Evolutionary conservation across 176 grass and related monocot species (phyloP).

Genomic region (Cenchrus fungigraminus): DNA sequence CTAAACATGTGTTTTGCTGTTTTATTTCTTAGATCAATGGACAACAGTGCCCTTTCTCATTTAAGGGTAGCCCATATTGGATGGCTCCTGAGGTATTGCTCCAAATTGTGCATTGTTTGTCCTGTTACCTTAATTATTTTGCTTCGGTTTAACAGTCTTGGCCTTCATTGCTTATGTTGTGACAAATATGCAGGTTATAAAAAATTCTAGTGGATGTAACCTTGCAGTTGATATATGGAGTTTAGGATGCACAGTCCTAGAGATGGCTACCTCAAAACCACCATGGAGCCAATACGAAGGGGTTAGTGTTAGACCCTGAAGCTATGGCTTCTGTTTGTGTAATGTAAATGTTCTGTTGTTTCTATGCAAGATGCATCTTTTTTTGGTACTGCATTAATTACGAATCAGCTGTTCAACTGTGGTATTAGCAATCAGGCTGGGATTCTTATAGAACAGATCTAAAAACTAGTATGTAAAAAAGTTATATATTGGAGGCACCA

Average conservation of each 20-base stretch:
- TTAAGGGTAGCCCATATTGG: conserved; percentile 97
- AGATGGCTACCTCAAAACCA: conserved; percentile 99
- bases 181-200: conserved; percentile 76
- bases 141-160: conserved; percentile 18
- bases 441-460: not conserved
- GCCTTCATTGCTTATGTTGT: conserved; percentile 18
- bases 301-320: conserved; percentile 62
- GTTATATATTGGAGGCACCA: not conserved
- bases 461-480: not conserved
- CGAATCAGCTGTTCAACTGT: conserved; percentile 6
- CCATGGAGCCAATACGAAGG: conserved; percentile 99
- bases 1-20: conserved; percentile 45
- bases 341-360: conserved; percentile 29
- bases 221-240: conserved; percentile 99
- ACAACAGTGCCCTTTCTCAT: conserved; percentile 88
- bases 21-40: conserved; percentile 82
- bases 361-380: conserved; percentile 28
- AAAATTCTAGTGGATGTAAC: conserved; percentile 93
- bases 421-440: not conserved
- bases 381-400: conserved; percentile 25
- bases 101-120: conserved; percentile 24
- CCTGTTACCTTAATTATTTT: conserved; percentile 17
- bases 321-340: conserved; percentile 40
- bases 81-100: conserved; percentile 96
- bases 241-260: conserved; percentile 97